A percentile compares a stretch with the other conserved stretches of the same genome.
These are phyloP conservation scores for Aureobasidium sp. DNA, from an alignment of 2,329 filamentous ascomycete genomes.

Conservation along the genomic window DNA sequence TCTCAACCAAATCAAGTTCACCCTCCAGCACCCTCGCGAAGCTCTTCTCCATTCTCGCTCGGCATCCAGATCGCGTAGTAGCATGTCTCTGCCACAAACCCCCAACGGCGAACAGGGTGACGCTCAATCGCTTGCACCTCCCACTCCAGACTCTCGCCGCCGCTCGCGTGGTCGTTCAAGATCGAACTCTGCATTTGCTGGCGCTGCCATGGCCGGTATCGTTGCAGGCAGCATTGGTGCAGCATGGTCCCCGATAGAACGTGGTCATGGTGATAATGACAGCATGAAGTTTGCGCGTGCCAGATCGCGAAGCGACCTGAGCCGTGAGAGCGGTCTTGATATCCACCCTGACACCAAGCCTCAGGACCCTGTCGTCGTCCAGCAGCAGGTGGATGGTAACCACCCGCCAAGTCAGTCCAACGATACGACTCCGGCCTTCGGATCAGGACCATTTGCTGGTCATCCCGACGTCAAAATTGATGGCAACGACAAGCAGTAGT, in stretches of 20 bases:
- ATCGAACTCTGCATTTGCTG: constrained; percentile 66
- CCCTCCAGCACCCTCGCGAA: constrained; percentile 67
- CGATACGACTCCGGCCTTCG: constrained; percentile 39
- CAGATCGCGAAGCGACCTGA: constrained; percentile 26
- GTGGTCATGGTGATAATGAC: constrained; percentile 35
- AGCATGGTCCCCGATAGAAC: constrained; percentile 65
- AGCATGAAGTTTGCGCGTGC: constrained; percentile 31
- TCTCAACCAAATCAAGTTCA: constrained; percentile 73
- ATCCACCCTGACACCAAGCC: constrained; percentile 44
- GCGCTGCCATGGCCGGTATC: constrained; percentile 76
- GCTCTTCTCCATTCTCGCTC: constrained; percentile 58
- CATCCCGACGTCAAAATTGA: constrained; percentile 23
- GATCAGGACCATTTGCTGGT: constrained; percentile 36
- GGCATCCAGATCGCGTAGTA: constrained; percentile 54
- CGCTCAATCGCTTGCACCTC: constrained; percentile 37
- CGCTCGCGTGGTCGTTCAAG: constrained; percentile 56
- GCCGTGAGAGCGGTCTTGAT: constrained; percentile 34
- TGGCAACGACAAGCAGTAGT: background rate
- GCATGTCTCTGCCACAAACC: constrained; percentile 57
- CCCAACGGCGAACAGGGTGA: constrained; percentile 48
- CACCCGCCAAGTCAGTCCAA: constrained; percentile 38
- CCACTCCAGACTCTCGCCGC: constrained; percentile 50
- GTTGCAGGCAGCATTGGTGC: constrained; percentile 66
- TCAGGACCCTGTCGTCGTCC: constrained; percentile 41
- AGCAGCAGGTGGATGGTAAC: constrained; percentile 28